Evolutionary conservation across 2,329 filamentous ascomycete genomes (phyloP).

Genomic region (Fusarium sp.): DNA sequence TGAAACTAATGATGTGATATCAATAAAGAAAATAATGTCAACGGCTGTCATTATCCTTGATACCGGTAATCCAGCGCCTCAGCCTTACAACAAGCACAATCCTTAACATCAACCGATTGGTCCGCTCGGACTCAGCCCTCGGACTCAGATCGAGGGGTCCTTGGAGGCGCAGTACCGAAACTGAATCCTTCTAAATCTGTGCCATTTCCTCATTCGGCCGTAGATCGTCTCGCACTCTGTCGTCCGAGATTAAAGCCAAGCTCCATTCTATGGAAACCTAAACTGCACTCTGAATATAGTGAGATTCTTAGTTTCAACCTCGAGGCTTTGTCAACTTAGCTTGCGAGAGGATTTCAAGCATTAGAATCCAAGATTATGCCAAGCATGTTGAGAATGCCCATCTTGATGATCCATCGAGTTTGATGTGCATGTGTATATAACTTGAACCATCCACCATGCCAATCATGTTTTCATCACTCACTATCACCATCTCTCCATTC

Average conservation of each 20-base stretch:
- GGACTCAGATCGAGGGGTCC: slow-evolving; percentile 21
- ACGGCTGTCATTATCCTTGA: background rate
- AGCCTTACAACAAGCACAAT: slow-evolving; percentile 14
- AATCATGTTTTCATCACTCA: background rate
- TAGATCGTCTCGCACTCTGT: slow-evolving; percentile 15
- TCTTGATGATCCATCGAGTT: too few relatives aligned
- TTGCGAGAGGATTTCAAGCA: background rate
- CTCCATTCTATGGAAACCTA: background rate
- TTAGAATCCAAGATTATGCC: background rate
- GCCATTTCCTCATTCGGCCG: background rate
- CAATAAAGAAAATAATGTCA: background rate
- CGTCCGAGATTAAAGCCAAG: slow-evolving; percentile 27
- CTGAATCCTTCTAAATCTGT: slow-evolving; percentile 1
- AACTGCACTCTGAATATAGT: background rate
- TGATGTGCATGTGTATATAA: slow-evolving; percentile 42
- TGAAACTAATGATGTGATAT: too few relatives aligned
- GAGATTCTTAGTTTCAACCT: background rate
- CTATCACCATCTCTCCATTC: background rate
- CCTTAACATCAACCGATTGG: slow-evolving; percentile 23
- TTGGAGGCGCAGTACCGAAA: background rate
- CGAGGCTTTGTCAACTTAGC: background rate
- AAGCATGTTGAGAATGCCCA: background rate
- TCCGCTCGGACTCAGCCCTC: slow-evolving; percentile 32
- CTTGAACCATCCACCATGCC: background rate
- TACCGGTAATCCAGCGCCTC: background rate